Base-by-base conservation (phyloP, 2,329 filamentous ascomycete species). In the Hypoxylon sp. region DNA sequence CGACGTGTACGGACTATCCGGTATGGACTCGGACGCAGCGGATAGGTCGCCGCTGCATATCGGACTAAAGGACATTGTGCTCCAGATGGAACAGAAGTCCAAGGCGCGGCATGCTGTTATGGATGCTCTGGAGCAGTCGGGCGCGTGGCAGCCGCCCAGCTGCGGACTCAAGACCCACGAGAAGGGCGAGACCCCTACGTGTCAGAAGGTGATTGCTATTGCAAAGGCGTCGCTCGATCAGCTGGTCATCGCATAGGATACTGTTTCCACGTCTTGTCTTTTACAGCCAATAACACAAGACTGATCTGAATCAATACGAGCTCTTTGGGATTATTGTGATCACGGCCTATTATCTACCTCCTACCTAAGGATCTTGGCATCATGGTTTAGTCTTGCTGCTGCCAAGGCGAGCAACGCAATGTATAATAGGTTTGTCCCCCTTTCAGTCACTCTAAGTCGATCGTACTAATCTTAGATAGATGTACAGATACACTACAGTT, bases 1-100 rank as follows among this genome's bases (percentile, higher is more conserved):
- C 11, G 87, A 89, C 68, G 81, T 89, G 6, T 87, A 89, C 71
- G 87, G 87, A 0, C 70, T 85, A 26, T 68, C 68, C 32, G 50
- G 22, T 10, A 22, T 28, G 15, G 51, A 39, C 3, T 7, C 10
- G 32, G 28, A 47, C 70, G 73, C 11, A 68, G 70, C 20, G 53
- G 64, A n/a, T 24, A 28, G 7, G 24, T 22, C 17, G 62, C 65
- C 69, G 39, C 69, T 75, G 39, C 82, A 84, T 46, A 76, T 81
- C 20, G 86, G 86, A 0, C 76, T 89, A 3, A 83, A 79, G 70
- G 85, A 86, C 55, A 81, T 89, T 34, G 79, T 88, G 26, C 70
- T 74, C 10, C 75, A 81, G 62, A 80, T 89, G 74, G 85, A 88
- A 69, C 78, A 81, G 64, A 79, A 81, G 39, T 82, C 81, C 19